phyloP scores from a whole-genome alignment of 2,329 filamentous ascomycete genomes.

The Sarocladium kiliense region DNA sequence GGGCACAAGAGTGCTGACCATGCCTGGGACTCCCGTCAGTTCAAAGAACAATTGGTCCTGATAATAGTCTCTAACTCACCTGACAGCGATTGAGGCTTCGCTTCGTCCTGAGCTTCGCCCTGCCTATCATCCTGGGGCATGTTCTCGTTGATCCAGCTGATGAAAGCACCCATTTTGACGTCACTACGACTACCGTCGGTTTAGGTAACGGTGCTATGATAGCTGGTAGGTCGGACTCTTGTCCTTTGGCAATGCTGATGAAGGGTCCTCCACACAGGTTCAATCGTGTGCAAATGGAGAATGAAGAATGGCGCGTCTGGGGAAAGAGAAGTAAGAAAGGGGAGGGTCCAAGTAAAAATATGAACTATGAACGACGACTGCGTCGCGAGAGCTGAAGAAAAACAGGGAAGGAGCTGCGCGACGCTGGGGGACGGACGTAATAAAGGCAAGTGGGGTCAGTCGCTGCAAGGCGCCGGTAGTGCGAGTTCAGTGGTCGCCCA shows the following conservation, averaged over 20 bases:
- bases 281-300: neutral
- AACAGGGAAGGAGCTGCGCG: slow-evolving; percentile 7
- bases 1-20: slow-evolving; percentile 48
- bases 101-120: slow-evolving; percentile 18
- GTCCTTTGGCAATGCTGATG: neutral
- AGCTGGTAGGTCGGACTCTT: slow-evolving; percentile 9
- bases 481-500: neutral
- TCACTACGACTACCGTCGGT: slow-evolving; percentile 4
- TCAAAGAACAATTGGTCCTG: too few species aligned
- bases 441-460: slow-evolving; percentile 1
- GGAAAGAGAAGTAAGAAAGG: neutral
- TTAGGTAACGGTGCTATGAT: neutral
- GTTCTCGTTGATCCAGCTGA: slow-evolving; percentile 32
- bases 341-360: neutral
- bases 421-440: neutral
- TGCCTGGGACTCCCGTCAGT: slow-evolving; percentile 21
- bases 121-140: slow-evolving; percentile 17
- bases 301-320: neutral
- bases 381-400: slow-evolving; percentile 1
- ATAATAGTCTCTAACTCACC: slow-evolving; percentile 17
- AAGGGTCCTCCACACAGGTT: neutral
- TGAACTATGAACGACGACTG: slow-evolving; percentile 1
- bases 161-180: slow-evolving; percentile 19
- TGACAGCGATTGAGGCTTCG: slow-evolving; percentile 28
- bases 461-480: slow-evolving; percentile 6